These are phyloP conservation scores for Tagetes erecta DNA, from an alignment of 129 eudicot genomes.

Conservation along the genomic window DNA sequence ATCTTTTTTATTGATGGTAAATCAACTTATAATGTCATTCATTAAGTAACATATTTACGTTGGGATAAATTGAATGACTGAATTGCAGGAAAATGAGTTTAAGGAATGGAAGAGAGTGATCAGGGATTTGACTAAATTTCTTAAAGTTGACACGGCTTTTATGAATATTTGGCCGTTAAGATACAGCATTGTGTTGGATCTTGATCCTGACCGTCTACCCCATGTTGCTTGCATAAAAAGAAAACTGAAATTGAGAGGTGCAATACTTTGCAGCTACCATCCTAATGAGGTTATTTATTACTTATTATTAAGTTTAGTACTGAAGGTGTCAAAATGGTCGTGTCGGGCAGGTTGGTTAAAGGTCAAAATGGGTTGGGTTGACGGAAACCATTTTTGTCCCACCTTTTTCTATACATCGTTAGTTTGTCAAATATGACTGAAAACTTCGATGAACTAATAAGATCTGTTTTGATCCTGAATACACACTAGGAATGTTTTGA, in stretches of 20 bases:
- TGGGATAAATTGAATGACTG: conserved; percentile 29
- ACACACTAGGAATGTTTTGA: background rate
- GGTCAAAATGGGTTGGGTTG: background rate
- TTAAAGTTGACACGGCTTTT: conserved; percentile 82
- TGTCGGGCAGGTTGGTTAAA: background rate
- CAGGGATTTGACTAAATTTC: conserved; percentile 72
- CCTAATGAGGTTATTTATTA: conserved; percentile 68
- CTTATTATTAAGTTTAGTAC: conserved; percentile 13
- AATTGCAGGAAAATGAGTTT: conserved; percentile 76
- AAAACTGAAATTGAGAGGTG: conserved; percentile 71
- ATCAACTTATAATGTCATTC: background rate
- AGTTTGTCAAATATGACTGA: background rate
- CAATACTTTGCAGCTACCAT: conserved; percentile 82
- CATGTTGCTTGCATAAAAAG: conserved; percentile 51
- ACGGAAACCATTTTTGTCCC: background rate
- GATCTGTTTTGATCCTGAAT: background rate
- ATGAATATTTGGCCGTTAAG: conserved; percentile 90
- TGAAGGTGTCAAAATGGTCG: background rate
- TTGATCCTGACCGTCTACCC: conserved; percentile 68
- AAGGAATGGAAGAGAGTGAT: conserved; percentile 87
- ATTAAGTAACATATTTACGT: background rate
- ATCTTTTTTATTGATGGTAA: background rate
- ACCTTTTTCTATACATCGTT: background rate
- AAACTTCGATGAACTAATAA: background rate
- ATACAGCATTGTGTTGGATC: conserved; percentile 80